These are phyloP conservation scores for Scheffersomyces segobiensis DNA, from an alignment of 1,139 yeast genomes.

Conservation along the genomic window DNA sequence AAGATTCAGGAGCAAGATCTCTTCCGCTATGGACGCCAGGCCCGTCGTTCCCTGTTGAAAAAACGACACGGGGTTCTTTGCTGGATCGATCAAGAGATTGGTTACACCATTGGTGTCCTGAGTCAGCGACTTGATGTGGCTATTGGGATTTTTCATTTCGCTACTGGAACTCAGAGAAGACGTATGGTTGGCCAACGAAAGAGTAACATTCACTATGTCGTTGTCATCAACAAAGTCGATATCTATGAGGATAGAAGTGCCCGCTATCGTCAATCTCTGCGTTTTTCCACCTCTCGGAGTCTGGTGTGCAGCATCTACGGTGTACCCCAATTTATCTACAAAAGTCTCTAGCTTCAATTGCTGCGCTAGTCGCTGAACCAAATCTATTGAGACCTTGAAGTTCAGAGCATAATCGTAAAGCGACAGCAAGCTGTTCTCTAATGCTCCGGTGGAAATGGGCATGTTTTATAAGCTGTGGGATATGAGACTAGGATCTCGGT, in stretches of 20 bases:
- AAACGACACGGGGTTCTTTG: constrained; percentile 4
- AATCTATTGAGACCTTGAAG: constrained; percentile 38
- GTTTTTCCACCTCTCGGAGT: constrained; percentile 19
- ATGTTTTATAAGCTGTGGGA: constrained; percentile 2
- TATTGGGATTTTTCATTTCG: not conserved
- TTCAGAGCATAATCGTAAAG: constrained; percentile 34
- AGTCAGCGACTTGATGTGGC: not conserved
- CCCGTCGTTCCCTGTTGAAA: constrained; percentile 4
- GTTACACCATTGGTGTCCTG: constrained; percentile 2
- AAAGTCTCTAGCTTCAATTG: constrained; percentile 45
- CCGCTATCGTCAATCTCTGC: constrained; percentile 44
- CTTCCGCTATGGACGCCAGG: constrained; percentile 23
- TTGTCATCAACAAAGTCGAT: constrained; percentile 35
- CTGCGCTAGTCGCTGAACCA: constrained; percentile 43
- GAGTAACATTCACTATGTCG: constrained; percentile 28
- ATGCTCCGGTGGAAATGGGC: constrained; percentile 18
- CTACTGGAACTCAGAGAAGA: not conserved
- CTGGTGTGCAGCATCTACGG: constrained; percentile 15
- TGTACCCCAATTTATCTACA: constrained; percentile 38
- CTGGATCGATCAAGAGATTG: constrained; percentile 5
- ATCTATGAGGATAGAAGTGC: constrained; percentile 43
- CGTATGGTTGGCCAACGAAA: constrained; percentile 34
- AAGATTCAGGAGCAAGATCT: constrained; percentile 30
- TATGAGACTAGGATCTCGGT: not conserved
- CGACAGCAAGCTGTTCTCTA: constrained; percentile 29